Percentiles rank a stretch among this genome's conserved stretches.
phyloP scores from a whole-genome alignment of 2,329 filamentous ascomycete genomes.

The Phaeomoniella chlamydospora region DNA sequence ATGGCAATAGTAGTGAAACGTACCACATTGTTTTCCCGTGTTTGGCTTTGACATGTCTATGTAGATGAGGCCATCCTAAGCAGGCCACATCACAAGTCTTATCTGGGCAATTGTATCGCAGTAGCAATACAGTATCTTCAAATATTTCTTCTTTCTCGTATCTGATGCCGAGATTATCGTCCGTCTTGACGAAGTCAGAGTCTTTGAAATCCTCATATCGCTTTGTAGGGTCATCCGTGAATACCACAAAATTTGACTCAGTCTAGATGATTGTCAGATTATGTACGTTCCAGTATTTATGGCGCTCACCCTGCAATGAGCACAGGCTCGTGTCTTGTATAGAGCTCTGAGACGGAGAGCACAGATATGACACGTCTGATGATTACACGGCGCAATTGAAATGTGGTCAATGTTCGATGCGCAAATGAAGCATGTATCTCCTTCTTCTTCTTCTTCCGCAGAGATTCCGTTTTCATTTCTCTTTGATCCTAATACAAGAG shows the following conservation, averaged over 20 bases:
- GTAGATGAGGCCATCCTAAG: constrained; percentile 62
- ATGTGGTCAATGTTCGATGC: constrained; percentile 79
- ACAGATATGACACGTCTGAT: constrained; percentile 93
- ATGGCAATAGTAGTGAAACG: too few species aligned
- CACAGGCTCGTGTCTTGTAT: constrained; percentile 92
- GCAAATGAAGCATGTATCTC: constrained; percentile 93
- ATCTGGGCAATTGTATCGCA: constrained; percentile 93
- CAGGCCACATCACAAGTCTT: constrained; percentile 72
- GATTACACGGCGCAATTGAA: constrained; percentile 85
- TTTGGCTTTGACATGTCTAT: constrained; percentile 64
- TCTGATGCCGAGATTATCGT: constrained; percentile 78
- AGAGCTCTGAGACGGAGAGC: constrained; percentile 78
- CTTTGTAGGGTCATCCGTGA: constrained; percentile 73
- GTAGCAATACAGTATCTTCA: constrained; percentile 72
- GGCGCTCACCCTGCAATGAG: constrained; percentile 71
- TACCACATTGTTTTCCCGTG: constrained; percentile 86
- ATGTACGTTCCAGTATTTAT: constrained; percentile 2
- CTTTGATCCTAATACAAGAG: too few species aligned
- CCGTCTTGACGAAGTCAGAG: constrained; percentile 59
- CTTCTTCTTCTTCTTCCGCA: constrained; percentile 46
- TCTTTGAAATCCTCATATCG: constrained; percentile 70
- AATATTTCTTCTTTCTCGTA: constrained; percentile 83
- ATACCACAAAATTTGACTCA: constrained; percentile 58
- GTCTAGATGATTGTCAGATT: constrained; percentile 14
- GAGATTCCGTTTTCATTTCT: too few species aligned